These are phyloP conservation scores for Torulaspora globosa DNA, from an alignment of 1,139 yeast species.

Conservation along the genomic window DNA sequence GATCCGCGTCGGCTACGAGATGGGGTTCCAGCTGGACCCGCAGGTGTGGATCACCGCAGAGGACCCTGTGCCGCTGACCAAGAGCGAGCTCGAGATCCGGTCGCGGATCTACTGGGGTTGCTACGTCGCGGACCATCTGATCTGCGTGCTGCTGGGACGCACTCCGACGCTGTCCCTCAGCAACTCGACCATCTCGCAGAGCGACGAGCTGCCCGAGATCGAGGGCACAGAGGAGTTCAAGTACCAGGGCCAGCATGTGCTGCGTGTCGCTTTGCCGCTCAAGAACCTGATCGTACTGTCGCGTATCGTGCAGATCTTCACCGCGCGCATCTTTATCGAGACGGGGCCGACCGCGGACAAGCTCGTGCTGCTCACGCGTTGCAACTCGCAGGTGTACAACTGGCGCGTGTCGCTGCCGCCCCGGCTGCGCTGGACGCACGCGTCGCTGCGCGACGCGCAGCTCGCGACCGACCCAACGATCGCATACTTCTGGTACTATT, in stretches of 20 bases:
- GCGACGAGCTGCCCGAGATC: constrained; percentile 57
- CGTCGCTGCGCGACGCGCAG: constrained; percentile 43
- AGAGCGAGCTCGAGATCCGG: constrained; percentile 50
- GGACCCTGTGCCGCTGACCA: constrained; percentile 25
- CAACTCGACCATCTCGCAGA: constrained; percentile 59
- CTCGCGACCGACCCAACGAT: constrained; percentile 41
- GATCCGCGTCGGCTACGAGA: constrained; percentile 59
- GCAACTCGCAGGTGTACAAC: constrained; percentile 48
- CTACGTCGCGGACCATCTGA: constrained; percentile 60
- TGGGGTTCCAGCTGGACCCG: constrained; percentile 62
- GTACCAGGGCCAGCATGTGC: constrained; percentile 35
- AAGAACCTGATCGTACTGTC: constrained; percentile 51
- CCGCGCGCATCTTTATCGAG: constrained; percentile 37
- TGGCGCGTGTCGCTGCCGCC: constrained; percentile 50
- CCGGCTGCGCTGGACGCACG: constrained; percentile 49
- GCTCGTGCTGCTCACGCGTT: constrained; percentile 37
- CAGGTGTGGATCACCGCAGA: constrained; percentile 47
- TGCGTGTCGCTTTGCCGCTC: constrained; percentile 44
- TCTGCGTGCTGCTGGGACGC: constrained; percentile 54
- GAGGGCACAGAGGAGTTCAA: constrained; percentile 49
- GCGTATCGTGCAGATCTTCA: constrained; percentile 53
- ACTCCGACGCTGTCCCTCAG: constrained; percentile 54
- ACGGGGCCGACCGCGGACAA: constrained; percentile 29
- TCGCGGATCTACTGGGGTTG: constrained; percentile 66
- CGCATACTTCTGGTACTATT: constrained; percentile 54